These are phyloP conservation scores for Ceratocystis harringtonii DNA, from an alignment of 2,329 filamentous ascomycete species.

Conservation along the genomic window DNA sequence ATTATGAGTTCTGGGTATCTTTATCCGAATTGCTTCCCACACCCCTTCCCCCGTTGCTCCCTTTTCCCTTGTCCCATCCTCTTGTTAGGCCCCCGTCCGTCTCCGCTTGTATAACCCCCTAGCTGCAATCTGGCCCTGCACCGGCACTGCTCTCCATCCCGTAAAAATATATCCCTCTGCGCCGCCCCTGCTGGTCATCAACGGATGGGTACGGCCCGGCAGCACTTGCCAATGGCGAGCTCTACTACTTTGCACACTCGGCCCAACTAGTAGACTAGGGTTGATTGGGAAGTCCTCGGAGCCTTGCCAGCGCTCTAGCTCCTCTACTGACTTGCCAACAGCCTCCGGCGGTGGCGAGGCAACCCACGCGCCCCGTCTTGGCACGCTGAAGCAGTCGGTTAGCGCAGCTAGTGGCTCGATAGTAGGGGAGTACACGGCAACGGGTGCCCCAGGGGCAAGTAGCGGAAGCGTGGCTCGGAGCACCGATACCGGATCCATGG, in stretches of 20 bases:
- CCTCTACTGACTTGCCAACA: slow-evolving; percentile 30
- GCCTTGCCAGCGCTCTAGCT: slow-evolving; percentile 43
- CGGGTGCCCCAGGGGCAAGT: slow-evolving; percentile 64
- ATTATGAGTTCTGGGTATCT: slow-evolving; percentile 5
- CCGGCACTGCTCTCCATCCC: slow-evolving; percentile 64
- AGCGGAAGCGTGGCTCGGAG: slow-evolving; percentile 64
- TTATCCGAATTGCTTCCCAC: background rate
- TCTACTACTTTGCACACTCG: slow-evolving; percentile 65
- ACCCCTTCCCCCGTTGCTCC: background rate
- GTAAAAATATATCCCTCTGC: slow-evolving; percentile 86
- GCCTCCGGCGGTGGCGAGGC: slow-evolving; percentile 34
- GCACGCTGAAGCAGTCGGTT: slow-evolving; percentile 71
- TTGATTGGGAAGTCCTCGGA: slow-evolving; percentile 72
- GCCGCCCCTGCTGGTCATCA: slow-evolving; percentile 81
- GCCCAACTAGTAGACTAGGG: slow-evolving; percentile 66
- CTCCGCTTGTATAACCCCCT: slow-evolving; percentile 64
- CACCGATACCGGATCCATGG: slow-evolving; percentile 67
- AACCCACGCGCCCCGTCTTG: slow-evolving; percentile 61
- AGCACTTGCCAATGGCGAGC: slow-evolving; percentile 79
- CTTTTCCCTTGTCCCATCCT: background rate
- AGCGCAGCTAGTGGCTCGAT: slow-evolving; percentile 65
- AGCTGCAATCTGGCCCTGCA: slow-evolving; percentile 65
- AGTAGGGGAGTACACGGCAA: slow-evolving; percentile 71
- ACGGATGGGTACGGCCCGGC: slow-evolving; percentile 77
- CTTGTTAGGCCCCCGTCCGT: slow-evolving; percentile 33